Conservation (phyloP, 1,284 basidiomycete species). For the Puccinia coronata region DNA sequence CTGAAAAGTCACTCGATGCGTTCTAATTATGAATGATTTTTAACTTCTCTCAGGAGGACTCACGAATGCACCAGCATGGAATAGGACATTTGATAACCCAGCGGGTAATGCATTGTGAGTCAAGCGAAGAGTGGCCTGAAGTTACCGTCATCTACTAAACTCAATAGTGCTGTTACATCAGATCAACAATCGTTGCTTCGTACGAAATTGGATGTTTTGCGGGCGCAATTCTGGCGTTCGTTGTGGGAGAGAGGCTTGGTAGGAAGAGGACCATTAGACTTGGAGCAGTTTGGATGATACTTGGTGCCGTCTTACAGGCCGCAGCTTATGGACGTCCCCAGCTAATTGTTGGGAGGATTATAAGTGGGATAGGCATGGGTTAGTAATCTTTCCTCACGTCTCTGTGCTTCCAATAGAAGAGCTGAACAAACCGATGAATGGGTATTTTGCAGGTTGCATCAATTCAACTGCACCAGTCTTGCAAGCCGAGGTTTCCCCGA, state of each 20-base stretch:
- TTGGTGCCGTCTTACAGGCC: conserved; percentile 56
- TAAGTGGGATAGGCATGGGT: conserved; percentile 48
- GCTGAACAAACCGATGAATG: no score
- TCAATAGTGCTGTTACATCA: conserved; percentile 46
- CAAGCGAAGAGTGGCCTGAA: no score
- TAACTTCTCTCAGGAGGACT: conserved; percentile 30
- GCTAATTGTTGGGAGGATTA: conserved; percentile 54
- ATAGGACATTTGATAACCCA: conserved; percentile 28
- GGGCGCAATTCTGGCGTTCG: conserved; percentile 55
- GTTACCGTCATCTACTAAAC: no score
- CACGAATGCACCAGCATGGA: conserved; percentile 43
- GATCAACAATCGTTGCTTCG: conserved; percentile 57
- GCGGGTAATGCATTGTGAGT: no score
- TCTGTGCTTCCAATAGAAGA: conserved; percentile 57
- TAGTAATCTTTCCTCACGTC: background rate
- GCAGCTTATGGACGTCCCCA: conserved; percentile 53
- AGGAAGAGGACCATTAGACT: conserved; percentile 55
- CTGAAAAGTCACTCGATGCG: background rate
- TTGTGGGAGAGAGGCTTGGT: conserved; percentile 57
- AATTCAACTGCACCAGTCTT: conserved; percentile 58
- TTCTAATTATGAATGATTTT: background rate
- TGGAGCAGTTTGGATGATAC: no score
- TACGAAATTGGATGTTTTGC: conserved; percentile 58
- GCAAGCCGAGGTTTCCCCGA: conserved; percentile 57
- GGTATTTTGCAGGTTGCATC: no score